Evolutionary conservation across 2,329 filamentous ascomycete genomes (phyloP).

Genomic region (Cryphonectria carpinicola): DNA sequence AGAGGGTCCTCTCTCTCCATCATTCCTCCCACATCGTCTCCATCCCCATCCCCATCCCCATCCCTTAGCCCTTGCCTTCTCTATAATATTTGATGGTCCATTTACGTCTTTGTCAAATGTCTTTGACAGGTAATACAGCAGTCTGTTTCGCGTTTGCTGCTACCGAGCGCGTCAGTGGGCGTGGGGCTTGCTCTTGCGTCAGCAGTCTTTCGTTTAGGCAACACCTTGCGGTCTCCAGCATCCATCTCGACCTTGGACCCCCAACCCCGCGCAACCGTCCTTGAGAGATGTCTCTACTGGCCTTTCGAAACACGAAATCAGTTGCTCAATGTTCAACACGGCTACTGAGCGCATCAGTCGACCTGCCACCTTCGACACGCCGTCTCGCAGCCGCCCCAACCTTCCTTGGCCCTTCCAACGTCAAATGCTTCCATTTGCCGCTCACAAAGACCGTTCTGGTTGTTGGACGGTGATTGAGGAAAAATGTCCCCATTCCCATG

Average conservation of each 20-base stretch:
- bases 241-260: neutral
- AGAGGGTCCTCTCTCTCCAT: constrained; percentile 33
- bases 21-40: neutral
- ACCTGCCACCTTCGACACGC: neutral
- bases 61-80: neutral
- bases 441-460: neutral
- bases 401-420: neutral
- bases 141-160: neutral
- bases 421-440: neutral
- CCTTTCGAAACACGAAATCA: neutral
- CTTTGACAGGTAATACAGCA: neutral
- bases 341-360: neutral
- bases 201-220: neutral
- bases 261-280: neutral
- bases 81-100: neutral
- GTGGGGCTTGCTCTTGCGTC: neutral
- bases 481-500: neutral
- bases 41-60: too few species aligned
- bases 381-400: neutral
- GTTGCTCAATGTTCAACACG: neutral
- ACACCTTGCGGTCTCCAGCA: neutral
- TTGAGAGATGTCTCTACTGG: neutral
- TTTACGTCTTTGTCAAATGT: neutral
- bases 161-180: neutral
- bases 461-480: neutral